Evolutionary conservation across 768 basidiomycete species (phyloP).

Genomic region (Kwoniella newhampshirensis): DNA sequence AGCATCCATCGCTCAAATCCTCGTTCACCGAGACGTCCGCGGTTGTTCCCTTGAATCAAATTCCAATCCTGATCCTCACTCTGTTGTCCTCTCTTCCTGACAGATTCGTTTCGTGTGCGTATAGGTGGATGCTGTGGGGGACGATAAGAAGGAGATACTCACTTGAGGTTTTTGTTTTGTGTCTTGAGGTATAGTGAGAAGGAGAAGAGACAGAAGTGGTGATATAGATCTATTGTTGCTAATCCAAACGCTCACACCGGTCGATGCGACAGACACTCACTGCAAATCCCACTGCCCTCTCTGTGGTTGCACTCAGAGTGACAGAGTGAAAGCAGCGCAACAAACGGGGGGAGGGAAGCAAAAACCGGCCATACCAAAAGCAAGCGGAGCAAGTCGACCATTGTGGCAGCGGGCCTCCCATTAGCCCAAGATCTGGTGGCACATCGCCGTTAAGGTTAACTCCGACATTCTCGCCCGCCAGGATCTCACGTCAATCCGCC

Average conservation of each 20-base stretch:
- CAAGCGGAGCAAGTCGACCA: slow-evolving; percentile 1
- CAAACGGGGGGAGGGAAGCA: too few relatives aligned
- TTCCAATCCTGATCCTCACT: neutral
- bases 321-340: too few relatives aligned
- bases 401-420: too few relatives aligned
- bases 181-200: slow-evolving; percentile 20
- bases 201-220: slow-evolving; percentile 7
- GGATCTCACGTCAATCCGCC: too few relatives aligned
- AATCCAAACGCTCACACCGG: too few relatives aligned
- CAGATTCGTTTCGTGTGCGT: neutral
- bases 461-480: slow-evolving; percentile 2
- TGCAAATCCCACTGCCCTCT: too few relatives aligned
- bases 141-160: slow-evolving; percentile 12
- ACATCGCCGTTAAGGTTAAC: slow-evolving; percentile 11
- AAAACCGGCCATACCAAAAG: neutral
- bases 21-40: too few relatives aligned
- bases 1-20: too few relatives aligned
- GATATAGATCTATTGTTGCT: neutral
- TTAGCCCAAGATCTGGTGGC: too few relatives aligned
- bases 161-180: slow-evolving; percentile 22
- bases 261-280: too few relatives aligned
- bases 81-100: neutral
- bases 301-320: too few relatives aligned
- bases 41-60: too few relatives aligned
- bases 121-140: neutral